Evolutionary conservation across 306 rosid species (phyloP).

Genomic region (Astragalus membranaceus): DNA sequence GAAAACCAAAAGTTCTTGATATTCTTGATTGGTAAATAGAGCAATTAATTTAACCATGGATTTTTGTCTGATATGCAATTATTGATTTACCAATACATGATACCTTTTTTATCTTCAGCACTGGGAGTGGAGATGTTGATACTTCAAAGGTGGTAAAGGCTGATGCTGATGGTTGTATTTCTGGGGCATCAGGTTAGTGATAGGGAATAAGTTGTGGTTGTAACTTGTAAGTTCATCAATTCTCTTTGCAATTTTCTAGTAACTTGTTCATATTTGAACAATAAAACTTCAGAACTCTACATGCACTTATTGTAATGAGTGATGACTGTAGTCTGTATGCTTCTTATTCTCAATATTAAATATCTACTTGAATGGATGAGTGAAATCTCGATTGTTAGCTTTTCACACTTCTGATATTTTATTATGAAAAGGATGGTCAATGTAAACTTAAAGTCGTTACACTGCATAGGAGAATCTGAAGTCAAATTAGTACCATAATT

Average conservation of each 20-base stretch:
- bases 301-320: slow-evolving; percentile 7
- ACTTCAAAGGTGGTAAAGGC: slow-evolving; percentile 86
- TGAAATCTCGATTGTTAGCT: no score
- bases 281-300: slow-evolving; percentile 10
- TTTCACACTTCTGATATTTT: slow-evolving; percentile 1
- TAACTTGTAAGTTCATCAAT: no score
- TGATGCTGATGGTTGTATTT: slow-evolving; percentile 59
- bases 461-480: slow-evolving; percentile 11
- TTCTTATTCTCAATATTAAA: slow-evolving; percentile 20
- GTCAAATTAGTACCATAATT: slow-evolving; percentile 11
- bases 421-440: slow-evolving; percentile 4
- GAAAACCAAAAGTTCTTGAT: slow-evolving; percentile 84
- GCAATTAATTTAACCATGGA: slow-evolving; percentile 7
- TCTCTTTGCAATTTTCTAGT: slow-evolving; percentile 6
- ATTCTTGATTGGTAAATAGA: slow-evolving; percentile 73
- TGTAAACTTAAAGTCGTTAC: background rate
- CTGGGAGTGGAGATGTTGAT: slow-evolving; percentile 95
- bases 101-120: slow-evolving; percentile 34
- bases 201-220: no score
- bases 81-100: background rate
- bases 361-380: no score
- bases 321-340: background rate
- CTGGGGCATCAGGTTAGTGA: slow-evolving; percentile 85
- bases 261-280: background rate
- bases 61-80: background rate